These are phyloP conservation scores for Rubus idaeus DNA, from an alignment of 306 rosid genomes.

Conservation along the genomic window DNA sequence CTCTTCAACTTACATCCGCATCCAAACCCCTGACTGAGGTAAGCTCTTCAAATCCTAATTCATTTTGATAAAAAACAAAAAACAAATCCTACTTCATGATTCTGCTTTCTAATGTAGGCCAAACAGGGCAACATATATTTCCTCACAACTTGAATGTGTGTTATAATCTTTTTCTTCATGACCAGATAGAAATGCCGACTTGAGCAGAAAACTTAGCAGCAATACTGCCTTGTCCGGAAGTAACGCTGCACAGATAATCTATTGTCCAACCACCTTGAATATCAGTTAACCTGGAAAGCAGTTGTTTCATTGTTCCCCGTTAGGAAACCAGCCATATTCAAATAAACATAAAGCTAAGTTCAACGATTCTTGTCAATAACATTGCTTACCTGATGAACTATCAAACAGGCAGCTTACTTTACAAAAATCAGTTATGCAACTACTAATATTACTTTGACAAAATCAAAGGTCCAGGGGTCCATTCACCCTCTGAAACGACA, in stretches of 20 bases:
- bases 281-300: neutral
- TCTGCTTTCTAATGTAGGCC: too few species aligned
- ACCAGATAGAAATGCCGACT: neutral
- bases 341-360: neutral
- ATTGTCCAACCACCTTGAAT: neutral
- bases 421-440: neutral
- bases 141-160: too few species aligned
- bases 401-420: neutral
- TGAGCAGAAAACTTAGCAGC: neutral
- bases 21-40: too few species aligned
- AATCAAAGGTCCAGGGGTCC: neutral
- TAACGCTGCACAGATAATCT: neutral
- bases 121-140: too few species aligned
- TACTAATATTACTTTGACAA: neutral
- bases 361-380: neutral
- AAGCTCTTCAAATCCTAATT: too few species aligned
- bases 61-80: too few species aligned
- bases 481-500: neutral
- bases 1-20: too few species aligned
- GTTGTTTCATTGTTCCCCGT: neutral
- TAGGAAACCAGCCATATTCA: neutral
- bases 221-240: neutral
- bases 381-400: neutral
- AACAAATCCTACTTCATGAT: too few species aligned
- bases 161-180: too few species aligned